Evolutionary conservation across 768 basidiomycete species (phyloP).

Genomic region (Phylloporus sp.): DNA sequence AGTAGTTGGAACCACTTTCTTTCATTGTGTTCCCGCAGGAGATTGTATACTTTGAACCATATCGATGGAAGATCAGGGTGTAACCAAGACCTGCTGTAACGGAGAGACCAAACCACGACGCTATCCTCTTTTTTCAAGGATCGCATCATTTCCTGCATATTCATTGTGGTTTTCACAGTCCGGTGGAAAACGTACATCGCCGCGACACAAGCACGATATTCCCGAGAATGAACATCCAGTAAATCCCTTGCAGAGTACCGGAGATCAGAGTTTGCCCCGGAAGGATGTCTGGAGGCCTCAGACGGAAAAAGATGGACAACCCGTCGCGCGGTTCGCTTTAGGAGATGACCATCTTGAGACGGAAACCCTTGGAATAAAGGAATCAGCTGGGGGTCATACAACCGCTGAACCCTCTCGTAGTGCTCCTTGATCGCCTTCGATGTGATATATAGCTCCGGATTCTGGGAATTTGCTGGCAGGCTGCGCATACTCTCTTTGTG

Average conservation of each 20-base stretch:
- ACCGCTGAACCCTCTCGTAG: constrained; percentile 10
- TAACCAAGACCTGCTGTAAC: too few relatives aligned
- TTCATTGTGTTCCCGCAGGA: too few relatives aligned
- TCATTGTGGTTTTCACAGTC: not conserved
- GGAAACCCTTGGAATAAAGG: constrained; percentile 2
- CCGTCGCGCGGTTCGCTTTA: constrained; percentile 11
- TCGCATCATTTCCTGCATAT: constrained; percentile 3
- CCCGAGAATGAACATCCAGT: not conserved
- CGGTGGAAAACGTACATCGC: constrained; percentile 4
- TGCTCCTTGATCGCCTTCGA: constrained; percentile 28
- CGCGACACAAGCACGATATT: constrained; percentile 6
- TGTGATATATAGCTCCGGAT: constrained; percentile 20
- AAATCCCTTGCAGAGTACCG: constrained; percentile 2
- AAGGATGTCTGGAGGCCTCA: not conserved
- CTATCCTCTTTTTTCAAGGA: constrained; percentile 2
- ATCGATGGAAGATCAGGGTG: too few relatives aligned
- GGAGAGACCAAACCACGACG: not conserved
- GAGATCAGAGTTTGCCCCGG: not conserved
- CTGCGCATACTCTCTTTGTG: too few relatives aligned
- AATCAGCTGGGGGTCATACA: not conserved
- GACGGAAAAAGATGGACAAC: not conserved
- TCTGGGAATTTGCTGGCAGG: constrained; percentile 25
- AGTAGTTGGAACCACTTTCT: too few relatives aligned
- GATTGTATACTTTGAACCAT: too few relatives aligned
- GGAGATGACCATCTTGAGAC: not conserved